Conservation (phyloP, 352 stramenopile genomes). For the Phytophthora sp. region DNA sequence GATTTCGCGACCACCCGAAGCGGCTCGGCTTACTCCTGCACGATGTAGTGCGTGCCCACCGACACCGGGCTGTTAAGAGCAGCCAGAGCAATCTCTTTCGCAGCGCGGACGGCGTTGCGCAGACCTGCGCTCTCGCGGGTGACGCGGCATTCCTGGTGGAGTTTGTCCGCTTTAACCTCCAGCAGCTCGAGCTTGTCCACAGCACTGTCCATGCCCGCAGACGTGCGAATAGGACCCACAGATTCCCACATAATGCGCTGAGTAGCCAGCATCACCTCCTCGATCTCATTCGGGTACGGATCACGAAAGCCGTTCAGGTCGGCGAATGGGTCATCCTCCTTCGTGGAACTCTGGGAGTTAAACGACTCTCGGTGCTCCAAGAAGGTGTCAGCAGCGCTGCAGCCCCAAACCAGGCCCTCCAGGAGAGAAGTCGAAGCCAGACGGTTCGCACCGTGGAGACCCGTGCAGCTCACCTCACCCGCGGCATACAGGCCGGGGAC, state of each 20-base stretch:
- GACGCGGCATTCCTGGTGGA: slow-evolving; percentile 76
- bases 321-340: slow-evolving; percentile 48
- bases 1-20: too few relatives aligned
- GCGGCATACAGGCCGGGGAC: slow-evolving; percentile 90
- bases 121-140: slow-evolving; percentile 81
- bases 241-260: slow-evolving; percentile 94
- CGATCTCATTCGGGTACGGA: slow-evolving; percentile 55
- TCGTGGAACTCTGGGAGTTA: slow-evolving; percentile 16
- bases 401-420: slow-evolving; percentile 94
- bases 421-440: slow-evolving; percentile 94
- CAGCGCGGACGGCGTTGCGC: slow-evolving; percentile 89
- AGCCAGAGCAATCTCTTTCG: slow-evolving; percentile 86
- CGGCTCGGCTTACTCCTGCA: slow-evolving; percentile 41
- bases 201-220: slow-evolving; percentile 72
- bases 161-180: slow-evolving; percentile 71
- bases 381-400: slow-evolving; percentile 86
- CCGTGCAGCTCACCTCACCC: slow-evolving; percentile 94
- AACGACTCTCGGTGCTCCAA: slow-evolving; percentile 33
- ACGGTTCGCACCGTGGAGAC: slow-evolving; percentile 94
- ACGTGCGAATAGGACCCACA: slow-evolving; percentile 90
- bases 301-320: slow-evolving; percentile 49
- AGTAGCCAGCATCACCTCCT: slow-evolving; percentile 65
- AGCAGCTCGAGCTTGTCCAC: slow-evolving; percentile 85
- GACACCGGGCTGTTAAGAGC: slow-evolving; percentile 82
- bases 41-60: slow-evolving; percentile 92